Conservation (phyloP, 805 yeast species). For the Candida insectorum region DNA sequence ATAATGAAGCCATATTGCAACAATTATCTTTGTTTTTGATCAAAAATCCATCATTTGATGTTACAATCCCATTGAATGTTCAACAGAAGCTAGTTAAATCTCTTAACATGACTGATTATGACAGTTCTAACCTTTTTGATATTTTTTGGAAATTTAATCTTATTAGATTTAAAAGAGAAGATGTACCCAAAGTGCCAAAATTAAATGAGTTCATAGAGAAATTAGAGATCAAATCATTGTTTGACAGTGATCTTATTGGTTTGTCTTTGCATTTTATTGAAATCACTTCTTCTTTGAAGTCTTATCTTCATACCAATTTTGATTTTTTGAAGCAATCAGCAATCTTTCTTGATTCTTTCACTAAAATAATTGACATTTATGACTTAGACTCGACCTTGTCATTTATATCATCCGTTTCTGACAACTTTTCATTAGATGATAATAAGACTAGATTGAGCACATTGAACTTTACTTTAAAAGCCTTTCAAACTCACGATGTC, state of each 20-base stretch:
- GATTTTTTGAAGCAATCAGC: conserved; percentile 8
- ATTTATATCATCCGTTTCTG: conserved; percentile 3
- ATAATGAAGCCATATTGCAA: conserved; percentile 3
- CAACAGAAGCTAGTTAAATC: not conserved
- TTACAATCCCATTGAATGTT: conserved; percentile 4
- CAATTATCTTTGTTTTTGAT: conserved; percentile 9
- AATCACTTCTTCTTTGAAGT: not conserved
- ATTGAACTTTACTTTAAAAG: conserved; percentile 41
- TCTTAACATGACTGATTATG: conserved; percentile 1
- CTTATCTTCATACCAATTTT: conserved; percentile 5
- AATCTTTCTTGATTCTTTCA: conserved; percentile 7
- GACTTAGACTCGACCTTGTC: not conserved
- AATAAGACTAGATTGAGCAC: conserved; percentile 44
- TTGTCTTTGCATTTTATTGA: conserved; percentile 1
- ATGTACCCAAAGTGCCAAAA: not conserved
- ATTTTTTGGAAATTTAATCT: conserved; percentile 13
- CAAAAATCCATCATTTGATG: conserved; percentile 5
- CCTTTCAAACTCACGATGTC: conserved; percentile 16
- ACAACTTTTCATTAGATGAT: conserved; percentile 9
- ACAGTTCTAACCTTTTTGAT: conserved; percentile 2
- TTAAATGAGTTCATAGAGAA: conserved; percentile 2
- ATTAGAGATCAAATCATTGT: conserved; percentile 3
- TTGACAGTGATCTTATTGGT: conserved; percentile 11
- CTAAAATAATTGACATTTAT: not conserved
- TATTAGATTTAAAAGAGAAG: not conserved